Base-by-base conservation (phyloP, 2,329 filamentous ascomycete species). In the Paracoccidioides brasiliensis region DNA sequence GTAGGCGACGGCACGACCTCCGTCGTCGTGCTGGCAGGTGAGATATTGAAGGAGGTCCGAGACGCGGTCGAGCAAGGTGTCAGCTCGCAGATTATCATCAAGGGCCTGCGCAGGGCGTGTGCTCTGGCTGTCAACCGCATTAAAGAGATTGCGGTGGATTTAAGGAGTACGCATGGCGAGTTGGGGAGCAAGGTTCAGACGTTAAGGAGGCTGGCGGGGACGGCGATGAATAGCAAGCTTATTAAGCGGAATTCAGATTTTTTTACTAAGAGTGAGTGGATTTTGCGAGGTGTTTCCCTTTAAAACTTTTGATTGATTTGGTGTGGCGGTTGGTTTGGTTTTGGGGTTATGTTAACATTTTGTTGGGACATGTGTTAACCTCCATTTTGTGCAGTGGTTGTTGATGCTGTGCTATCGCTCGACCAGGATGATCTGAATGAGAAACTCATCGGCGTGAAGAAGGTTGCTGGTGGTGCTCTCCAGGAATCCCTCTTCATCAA, bases 161-260 rank as follows among this genome's bases (percentile, higher is more conserved):
- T 71, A 62, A 66, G 70, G 48, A 84, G 84, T 74, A 90, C 89
- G 55, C 81, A 83, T 63, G 88, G 79, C 57, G 91, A 87, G 74
- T 89, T 95, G 72, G 82, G 81, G 60, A 94, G 91, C 76, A 86
- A 85, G 74, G 83, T 88, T 64, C 90, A 96, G 64, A 97, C 90
- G 44, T 80, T 98, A 58, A 75, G 78, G 70, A 95, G 95, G 75
- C 78, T 98, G 64, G 93, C 93, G 35, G 89, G 82, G 40, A 98
- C 93, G 33, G 93, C 93, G 64, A 98, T 98, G 93, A 97, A 90
- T 72, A 96, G 90, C 81, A 98, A 98, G 79, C 79, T 98, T 64
- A 97, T 98, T 70, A 95, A 97, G 81, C 82, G 91, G 67, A 97
- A 98, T 76, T 87, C 93, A 37, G 82, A 83, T 3, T 98, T 97